These are phyloP conservation scores for Linum tenue DNA, from an alignment of 345 rosid genomes.

Conservation along the genomic window DNA sequence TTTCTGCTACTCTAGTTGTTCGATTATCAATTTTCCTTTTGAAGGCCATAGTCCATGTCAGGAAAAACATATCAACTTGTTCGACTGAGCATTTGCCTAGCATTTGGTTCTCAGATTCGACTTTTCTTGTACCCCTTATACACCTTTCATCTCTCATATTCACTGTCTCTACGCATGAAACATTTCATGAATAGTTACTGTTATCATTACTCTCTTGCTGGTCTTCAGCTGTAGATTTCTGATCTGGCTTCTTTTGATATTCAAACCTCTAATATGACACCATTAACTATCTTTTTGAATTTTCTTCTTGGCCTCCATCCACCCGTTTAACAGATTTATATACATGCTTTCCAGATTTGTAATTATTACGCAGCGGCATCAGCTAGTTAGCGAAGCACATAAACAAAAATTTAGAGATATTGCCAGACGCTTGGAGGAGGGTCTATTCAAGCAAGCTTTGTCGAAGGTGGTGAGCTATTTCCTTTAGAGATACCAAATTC, in stretches of 20 bases:
- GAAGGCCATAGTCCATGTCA: no score
- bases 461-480: conserved; percentile 45
- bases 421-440: conserved; percentile 81
- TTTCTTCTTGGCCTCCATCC: not conserved
- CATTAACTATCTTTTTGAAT: no score
- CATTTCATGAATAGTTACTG: not conserved
- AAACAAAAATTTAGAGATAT: conserved; percentile 42
- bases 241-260: not conserved
- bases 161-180: no score
- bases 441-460: conserved; percentile 55
- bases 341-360: conserved; percentile 31
- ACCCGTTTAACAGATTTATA: conserved; percentile 6
- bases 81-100: not conserved
- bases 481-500: not conserved
- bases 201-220: not conserved
- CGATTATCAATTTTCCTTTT: not conserved
- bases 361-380: conserved; percentile 45
- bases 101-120: not conserved
- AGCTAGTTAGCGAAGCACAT: conserved; percentile 35
- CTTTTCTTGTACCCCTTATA: not conserved
- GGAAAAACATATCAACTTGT: not conserved
- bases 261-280: not conserved
- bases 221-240: not conserved
- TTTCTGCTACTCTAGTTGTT: not conserved
- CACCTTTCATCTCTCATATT: no score